Base-by-base conservation (phyloP, 352 stramenopile genomes). In the Phytophthora citricola region DNA sequence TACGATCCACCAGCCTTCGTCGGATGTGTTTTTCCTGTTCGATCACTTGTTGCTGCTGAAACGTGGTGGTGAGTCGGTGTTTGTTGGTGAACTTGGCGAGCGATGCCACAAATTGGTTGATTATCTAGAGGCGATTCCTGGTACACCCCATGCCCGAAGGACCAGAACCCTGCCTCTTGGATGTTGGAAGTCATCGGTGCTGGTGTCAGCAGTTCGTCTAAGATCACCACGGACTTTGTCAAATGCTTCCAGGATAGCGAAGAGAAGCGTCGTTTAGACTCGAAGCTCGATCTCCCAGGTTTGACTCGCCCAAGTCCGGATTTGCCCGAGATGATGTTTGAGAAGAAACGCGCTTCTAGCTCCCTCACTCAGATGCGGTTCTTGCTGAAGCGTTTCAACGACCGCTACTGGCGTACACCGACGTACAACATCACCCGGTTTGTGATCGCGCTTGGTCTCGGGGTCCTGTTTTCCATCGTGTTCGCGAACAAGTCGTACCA, bases 1-100 rank as follows among this genome's bases (percentile, higher is more conserved):
- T 41, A 97, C 88, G 26, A 98, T 98, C 66, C 92, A 98, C 66
- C 92, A 98, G 70, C 92, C 92, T 26, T 84, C 78, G 24, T 90
- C 79, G 1, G 85, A 97, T 44, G 82, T 97, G 0, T 96, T 97
- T n/a, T 82, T 85, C 38, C 81, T 89, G 41, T 96, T 96, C 62
- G 89, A 97, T 66, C 79, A 83, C 39, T 52, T 96, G 10, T 75
- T 96, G 51, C 60, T 97, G 2, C 55, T 97, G 41, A 77, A 83
- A 39, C 63, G 66, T 27, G 78, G 78, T 38, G 62, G 81, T 11
- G 57, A 75, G 49, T 80, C 64, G 0, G 71, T 83, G 15, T 90
- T 79, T 62, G 79, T 83, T 24, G 81, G 81, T 51, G 69, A 87
- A 15, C 43, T 90, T 2, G 73, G 71, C 14, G 40, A 73, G 20